These are phyloP conservation scores for Hanseniaspora thailandica DNA, from an alignment of 805 yeast species.

Conservation along the genomic window DNA sequence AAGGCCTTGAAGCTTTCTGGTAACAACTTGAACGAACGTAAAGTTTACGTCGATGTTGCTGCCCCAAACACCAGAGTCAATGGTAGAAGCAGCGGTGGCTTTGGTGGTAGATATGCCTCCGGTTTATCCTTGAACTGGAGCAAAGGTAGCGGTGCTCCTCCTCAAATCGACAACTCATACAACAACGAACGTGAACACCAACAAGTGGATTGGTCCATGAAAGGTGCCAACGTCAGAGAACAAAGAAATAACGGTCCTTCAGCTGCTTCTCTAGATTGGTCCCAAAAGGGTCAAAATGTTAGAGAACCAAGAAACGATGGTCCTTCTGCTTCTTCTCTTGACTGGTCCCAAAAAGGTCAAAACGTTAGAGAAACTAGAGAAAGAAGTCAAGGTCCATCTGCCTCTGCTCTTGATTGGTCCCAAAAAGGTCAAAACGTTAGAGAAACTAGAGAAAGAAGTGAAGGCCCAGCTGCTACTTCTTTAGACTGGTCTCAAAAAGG, in stretches of 20 bases:
- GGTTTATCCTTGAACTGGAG: conserved; percentile 11
- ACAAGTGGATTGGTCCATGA: conserved; percentile 6
- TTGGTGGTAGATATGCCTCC: conserved; percentile 37
- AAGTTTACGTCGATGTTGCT: conserved; percentile 66
- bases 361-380: conserved; percentile 2
- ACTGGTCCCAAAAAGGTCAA: conserved; percentile 10
- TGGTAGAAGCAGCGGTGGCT: conserved; percentile 33
- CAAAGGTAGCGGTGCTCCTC: conserved; percentile 14
- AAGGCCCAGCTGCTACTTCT: background rate
- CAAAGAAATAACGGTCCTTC: background rate
- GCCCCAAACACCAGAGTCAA: conserved; percentile 41
- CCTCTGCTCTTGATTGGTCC: conserved; percentile 2
- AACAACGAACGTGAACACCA: background rate
- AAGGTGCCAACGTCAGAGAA: conserved; percentile 5
- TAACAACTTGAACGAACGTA: conserved; percentile 58
- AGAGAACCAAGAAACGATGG: background rate
- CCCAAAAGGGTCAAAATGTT: conserved; percentile 7
- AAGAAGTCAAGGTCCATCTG: background rate
- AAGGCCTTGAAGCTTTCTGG: conserved; percentile 61
- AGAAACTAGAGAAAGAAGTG: background rate
- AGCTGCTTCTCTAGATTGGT: conserved; percentile 2
- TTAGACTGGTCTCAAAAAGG: conserved; percentile 8
- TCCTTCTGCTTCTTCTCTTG: background rate
- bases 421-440: conserved; percentile 1
- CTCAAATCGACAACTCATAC: conserved; percentile 18